Evolutionary conservation across 345 rosid species (phyloP).

Genomic region (Citrus medica): DNA sequence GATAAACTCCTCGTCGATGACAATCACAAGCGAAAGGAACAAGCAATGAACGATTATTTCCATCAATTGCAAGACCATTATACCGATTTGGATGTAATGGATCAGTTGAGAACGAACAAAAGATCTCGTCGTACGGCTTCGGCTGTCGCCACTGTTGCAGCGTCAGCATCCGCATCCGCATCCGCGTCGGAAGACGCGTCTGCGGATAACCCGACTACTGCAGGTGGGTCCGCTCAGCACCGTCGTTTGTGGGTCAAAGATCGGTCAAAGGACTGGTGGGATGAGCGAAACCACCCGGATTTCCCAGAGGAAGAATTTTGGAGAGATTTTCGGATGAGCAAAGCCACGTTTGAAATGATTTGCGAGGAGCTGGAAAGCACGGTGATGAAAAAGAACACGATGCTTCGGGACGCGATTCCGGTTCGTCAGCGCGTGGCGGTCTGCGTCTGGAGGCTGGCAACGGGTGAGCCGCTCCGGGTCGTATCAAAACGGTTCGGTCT

Average conservation of each 20-base stretch:
- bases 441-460: conserved; percentile 84
- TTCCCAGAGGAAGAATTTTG: conserved; percentile 70
- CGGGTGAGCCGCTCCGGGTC: conserved; percentile 74
- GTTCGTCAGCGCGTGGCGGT: conserved; percentile 90
- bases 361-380: conserved; percentile 66
- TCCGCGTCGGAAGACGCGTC: neutral
- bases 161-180: neutral
- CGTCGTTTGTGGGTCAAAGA: conserved; percentile 88
- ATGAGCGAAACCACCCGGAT: conserved; percentile 51
- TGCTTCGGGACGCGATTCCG: conserved; percentile 83
- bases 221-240: conserved; percentile 20
- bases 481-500: conserved; percentile 83
- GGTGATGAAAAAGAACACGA: conserved; percentile 86
- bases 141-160: conserved; percentile 8
- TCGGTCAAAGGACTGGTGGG: conserved; percentile 91
- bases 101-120: conserved; percentile 29
- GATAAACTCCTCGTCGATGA: conserved; percentile 42
- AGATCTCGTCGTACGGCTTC: conserved; percentile 33
- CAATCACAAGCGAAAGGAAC: conserved; percentile 34
- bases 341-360: conserved; percentile 63
- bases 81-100: conserved; percentile 28
- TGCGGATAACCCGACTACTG: conserved; percentile 6
- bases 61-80: conserved; percentile 36
- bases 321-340: conserved; percentile 74
- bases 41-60: conserved; percentile 36